Evolutionary conservation across 306 rosid genomes (phyloP), one percentile per base, ranked within the genome.

Genomic region (Boehmeria nivea): DNA sequence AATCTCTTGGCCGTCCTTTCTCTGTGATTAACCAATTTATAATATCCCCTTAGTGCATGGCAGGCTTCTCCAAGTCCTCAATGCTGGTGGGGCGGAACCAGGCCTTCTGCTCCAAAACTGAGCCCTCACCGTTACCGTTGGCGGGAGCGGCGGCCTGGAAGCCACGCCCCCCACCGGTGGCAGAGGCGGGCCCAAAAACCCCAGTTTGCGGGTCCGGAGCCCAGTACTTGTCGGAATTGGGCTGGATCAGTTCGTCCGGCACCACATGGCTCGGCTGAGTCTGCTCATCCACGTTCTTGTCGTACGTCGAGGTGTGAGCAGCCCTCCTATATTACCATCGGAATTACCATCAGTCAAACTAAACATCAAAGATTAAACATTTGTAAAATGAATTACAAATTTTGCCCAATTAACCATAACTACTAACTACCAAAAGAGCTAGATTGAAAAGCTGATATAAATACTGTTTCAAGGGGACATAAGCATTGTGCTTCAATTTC

Each of bases 61-160:
- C 66, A 28, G 96, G 96, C 82, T 83, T 93, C 88, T 93, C 99
- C 64, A 80, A 65, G 78, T 93, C 99, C 94, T 93, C 99, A 0
- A 93, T 70, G 43, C 93, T 64, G 20, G 81, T 68, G 15, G 86
- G 99, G 51, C 96, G 96, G 51, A 85, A 93, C 96, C 96, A 93
- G 49, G 95, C 99, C 80, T 73, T 77, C 76, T 83, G 83, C 81
- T 93, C 95, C 51, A 83, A 63, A 51, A 67, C 99, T 0, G 83
- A 71, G 20, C 28, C 45, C 4, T 34, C 57, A 1, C 42, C 74
- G 48, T 65, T 22, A 10, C 51, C 15, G 26, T 8, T 70, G 25
- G 69, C 31, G 2, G 61, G 68, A 3, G 72, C 27, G 2, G 51
- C 2, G 4, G 76, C 38, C 48, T 23, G 79, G 58, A 42, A 21